These are phyloP conservation scores for Graphilbum fragrans DNA, from an alignment of 2,329 filamentous ascomycete species.

Conservation along the genomic window DNA sequence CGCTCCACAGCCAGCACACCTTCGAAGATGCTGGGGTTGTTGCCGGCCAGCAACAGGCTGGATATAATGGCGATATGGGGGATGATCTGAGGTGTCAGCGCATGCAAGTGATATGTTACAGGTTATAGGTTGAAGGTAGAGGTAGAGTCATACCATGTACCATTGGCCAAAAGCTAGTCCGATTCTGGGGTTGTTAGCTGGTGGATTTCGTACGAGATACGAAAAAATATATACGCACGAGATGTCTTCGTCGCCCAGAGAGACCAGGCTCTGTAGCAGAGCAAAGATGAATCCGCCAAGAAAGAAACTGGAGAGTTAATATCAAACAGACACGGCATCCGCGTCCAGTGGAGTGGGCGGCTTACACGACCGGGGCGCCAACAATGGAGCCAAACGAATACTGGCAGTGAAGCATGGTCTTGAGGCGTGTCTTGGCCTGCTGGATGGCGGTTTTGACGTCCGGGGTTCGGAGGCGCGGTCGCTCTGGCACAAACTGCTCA, in stretches of 20 bases:
- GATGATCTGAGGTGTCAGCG: slow-evolving; percentile 10
- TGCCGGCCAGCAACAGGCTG: slow-evolving; percentile 14
- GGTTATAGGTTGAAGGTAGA: too few relatives aligned
- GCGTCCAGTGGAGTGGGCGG: background rate
- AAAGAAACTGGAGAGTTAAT: slow-evolving; percentile 10
- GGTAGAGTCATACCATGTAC: slow-evolving; percentile 11
- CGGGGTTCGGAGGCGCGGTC: slow-evolving; percentile 3
- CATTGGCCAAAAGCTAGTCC: slow-evolving; percentile 12
- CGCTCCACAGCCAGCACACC: slow-evolving; percentile 12
- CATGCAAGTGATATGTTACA: too few relatives aligned
- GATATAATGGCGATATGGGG: slow-evolving; percentile 16
- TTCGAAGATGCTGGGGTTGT: slow-evolving; percentile 17
- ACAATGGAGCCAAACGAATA: slow-evolving; percentile 15
- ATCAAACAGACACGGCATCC: background rate
- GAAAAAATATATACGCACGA: slow-evolving; percentile 3
- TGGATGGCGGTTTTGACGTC: slow-evolving; percentile 5
- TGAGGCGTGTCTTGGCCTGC: slow-evolving; percentile 12
- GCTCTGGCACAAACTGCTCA: too few relatives aligned
- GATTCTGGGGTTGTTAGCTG: background rate
- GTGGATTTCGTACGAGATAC: background rate
- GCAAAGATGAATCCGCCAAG: slow-evolving; percentile 16
- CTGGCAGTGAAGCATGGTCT: slow-evolving; percentile 15
- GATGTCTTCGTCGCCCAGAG: slow-evolving; percentile 10
- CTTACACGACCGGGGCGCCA: slow-evolving; percentile 13
- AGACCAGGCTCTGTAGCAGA: slow-evolving; percentile 9